A percentile compares a stretch with the other conserved stretches of the same genome.
These are phyloP conservation scores for Xylariales sp. DNA, from an alignment of 2,329 filamentous ascomycete genomes.

Conservation along the genomic window DNA sequence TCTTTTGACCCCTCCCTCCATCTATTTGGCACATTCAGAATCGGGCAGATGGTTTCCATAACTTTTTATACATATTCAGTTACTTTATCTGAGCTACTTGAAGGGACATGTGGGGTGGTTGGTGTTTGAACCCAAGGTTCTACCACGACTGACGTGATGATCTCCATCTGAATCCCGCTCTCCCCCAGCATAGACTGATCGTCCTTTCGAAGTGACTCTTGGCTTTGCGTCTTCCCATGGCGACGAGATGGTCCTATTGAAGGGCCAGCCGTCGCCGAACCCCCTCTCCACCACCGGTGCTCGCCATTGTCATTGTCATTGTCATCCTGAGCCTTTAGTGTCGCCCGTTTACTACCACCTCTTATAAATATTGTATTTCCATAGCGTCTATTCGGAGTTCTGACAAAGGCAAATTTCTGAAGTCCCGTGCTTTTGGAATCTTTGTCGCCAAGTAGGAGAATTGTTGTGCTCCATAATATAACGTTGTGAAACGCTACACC, in stretches of 20 bases:
- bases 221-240: neutral
- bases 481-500: constrained; percentile 4
- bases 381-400: constrained; percentile 3
- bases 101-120: too few relatives aligned
- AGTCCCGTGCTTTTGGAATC: constrained; percentile 4
- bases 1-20: too few relatives aligned
- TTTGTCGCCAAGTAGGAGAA: constrained; percentile 3
- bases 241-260: neutral
- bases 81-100: neutral
- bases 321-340: too few relatives aligned
- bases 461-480: constrained; percentile 5
- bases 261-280: neutral
- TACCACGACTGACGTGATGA: constrained; percentile 2
- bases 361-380: constrained; percentile 3
- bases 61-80: too few relatives aligned
- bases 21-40: too few relatives aligned
- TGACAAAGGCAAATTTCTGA: constrained; percentile 3
- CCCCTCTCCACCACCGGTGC: neutral
- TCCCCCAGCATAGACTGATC: neutral
- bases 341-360: too few relatives aligned
- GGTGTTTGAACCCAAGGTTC: neutral
- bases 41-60: too few relatives aligned
- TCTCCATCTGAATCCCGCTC: constrained; percentile 3
- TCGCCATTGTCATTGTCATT: neutral
- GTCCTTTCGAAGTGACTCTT: neutral